Evolutionary conservation across 1,139 yeast species (phyloP).

Genomic region (Hansenula sp.): DNA sequence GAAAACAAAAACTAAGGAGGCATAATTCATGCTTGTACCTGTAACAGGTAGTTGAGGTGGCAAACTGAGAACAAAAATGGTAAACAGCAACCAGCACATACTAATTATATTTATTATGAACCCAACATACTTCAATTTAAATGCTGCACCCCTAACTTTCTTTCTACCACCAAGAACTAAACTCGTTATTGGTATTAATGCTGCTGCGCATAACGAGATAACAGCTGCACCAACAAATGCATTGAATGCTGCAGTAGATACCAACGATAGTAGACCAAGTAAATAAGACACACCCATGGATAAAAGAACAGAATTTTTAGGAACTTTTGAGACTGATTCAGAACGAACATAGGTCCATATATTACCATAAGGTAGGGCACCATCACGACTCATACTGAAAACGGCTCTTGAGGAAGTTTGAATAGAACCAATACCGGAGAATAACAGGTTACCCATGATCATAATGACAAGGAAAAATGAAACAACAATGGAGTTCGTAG

Average conservation of each 20-base stretch:
- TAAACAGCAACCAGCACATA: constrained; percentile 56
- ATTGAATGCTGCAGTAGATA: constrained; percentile 74
- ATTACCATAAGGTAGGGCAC: constrained; percentile 70
- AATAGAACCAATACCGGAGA: constrained; percentile 76
- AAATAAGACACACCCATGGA: constrained; percentile 64
- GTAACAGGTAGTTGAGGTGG: constrained; percentile 73
- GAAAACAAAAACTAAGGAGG: constrained; percentile 53
- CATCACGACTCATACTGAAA: constrained; percentile 86
- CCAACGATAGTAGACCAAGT: constrained; percentile 60
- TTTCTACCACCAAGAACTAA: constrained; percentile 58
- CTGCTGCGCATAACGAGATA: constrained; percentile 69
- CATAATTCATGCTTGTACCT: constrained; percentile 68
- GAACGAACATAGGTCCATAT: constrained; percentile 66
- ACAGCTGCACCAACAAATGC: constrained; percentile 90
- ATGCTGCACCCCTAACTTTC: constrained; percentile 68
- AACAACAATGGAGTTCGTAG: constrained; percentile 65
- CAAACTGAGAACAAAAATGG: constrained; percentile 62
- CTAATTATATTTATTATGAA: constrained; percentile 61
- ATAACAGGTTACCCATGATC: constrained; percentile 66
- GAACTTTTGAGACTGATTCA: constrained; percentile 53
- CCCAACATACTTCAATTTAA: constrained; percentile 62
- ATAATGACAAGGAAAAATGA: constrained; percentile 65
- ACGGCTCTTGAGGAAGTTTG: constrained; percentile 87
- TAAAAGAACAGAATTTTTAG: constrained; percentile 66
- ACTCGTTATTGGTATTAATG: constrained; percentile 70